phyloP scores from a whole-genome alignment of 139 green algal genomes.

The Mychonastes homosphaera region DNA sequence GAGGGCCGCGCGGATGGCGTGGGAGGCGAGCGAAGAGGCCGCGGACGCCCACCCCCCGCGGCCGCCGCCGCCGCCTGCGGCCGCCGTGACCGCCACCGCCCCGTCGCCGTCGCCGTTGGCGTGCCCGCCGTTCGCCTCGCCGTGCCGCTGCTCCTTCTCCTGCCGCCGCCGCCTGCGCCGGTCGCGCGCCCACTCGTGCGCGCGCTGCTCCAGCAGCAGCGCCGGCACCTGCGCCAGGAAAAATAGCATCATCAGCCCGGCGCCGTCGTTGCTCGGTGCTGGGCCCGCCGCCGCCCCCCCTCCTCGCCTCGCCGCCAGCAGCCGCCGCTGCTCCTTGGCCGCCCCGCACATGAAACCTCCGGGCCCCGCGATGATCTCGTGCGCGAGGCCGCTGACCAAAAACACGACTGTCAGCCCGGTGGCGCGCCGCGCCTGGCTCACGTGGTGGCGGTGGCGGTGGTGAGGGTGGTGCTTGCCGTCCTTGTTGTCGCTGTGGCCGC shows the following conservation, averaged over 20 bases:
- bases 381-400: slow-evolving; percentile 22
- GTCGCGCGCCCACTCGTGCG: neutral
- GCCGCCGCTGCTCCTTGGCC: neutral
- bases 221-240: slow-evolving; percentile 5
- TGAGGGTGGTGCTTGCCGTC: neutral
- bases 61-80: no score
- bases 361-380: slow-evolving; percentile 23
- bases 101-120: neutral
- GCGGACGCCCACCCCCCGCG: neutral
- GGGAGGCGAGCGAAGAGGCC: neutral
- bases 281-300: neutral
- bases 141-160: neutral
- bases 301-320: neutral
- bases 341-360: neutral
- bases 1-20: neutral
- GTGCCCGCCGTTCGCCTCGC: no score
- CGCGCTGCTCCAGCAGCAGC: slow-evolving; percentile 3
- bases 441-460: neutral
- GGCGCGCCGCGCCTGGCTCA: neutral
- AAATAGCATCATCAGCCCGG: slow-evolving; percentile 3
- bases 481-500: neutral
- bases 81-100: no score
- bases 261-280: neutral
- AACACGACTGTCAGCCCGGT: slow-evolving; percentile 3
- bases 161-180: neutral